Evolutionary conservation across 2,329 filamentous ascomycete genomes (phyloP).

Genomic region (Aspergillus terreus): DNA sequence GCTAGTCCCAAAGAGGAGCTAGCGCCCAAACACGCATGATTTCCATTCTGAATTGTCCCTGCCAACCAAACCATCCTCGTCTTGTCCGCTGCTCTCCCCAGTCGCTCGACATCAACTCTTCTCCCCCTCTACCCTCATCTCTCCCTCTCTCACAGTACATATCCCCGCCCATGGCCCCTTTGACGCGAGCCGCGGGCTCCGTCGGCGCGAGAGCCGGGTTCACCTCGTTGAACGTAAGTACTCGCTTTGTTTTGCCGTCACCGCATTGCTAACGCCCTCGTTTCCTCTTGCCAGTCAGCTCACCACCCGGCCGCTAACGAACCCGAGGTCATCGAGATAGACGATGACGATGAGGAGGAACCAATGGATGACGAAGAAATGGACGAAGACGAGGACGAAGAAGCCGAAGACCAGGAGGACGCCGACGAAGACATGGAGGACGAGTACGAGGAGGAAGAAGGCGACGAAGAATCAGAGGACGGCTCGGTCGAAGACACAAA

Average conservation of each 20-base stretch:
- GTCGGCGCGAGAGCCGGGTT: slow-evolving; percentile 18
- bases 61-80: not conserved
- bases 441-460: slow-evolving; percentile 27
- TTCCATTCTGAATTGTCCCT: not conserved
- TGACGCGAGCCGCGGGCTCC: slow-evolving; percentile 32
- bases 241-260: slow-evolving; percentile 1
- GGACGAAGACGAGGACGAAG: slow-evolving; percentile 27
- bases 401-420: slow-evolving; percentile 25
- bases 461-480: slow-evolving; percentile 25
- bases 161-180: slow-evolving; percentile 34
- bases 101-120: not conserved
- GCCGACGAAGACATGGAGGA: slow-evolving; percentile 28
- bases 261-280: slow-evolving; percentile 2
- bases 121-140: not conserved
- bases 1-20: slow-evolving; percentile 31
- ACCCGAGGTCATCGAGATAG: slow-evolving; percentile 38
- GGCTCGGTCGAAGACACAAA: slow-evolving; percentile 26
- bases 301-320: slow-evolving; percentile 20
- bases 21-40: slow-evolving; percentile 28
- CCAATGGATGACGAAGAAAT: slow-evolving; percentile 27
- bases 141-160: not conserved
- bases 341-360: slow-evolving; percentile 32
- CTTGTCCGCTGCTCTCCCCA: not conserved
- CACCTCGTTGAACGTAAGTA: slow-evolving; percentile 25
- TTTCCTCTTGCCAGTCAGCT: slow-evolving; percentile 13